A percentile compares a stretch with the other conserved stretches of the same genome.
Evolutionary conservation across 2,329 filamentous ascomycete species (phyloP).

Genomic region (Trichoderma afroharzianum): DNA sequence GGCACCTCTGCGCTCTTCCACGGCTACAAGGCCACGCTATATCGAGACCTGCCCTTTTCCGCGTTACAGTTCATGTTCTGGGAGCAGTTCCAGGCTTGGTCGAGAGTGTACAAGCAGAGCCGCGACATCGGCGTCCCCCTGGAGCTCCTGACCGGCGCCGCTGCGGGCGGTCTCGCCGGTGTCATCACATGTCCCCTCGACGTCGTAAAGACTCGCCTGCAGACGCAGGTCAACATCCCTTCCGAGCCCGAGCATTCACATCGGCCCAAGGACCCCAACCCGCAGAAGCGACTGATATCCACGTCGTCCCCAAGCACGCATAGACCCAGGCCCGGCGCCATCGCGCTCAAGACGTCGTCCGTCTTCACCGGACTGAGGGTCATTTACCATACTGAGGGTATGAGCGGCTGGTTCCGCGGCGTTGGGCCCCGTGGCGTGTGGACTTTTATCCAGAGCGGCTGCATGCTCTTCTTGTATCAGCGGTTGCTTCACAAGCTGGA

Average conservation of each 20-base stretch:
- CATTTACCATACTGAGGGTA: slow-evolving; percentile 86
- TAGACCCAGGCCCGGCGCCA: slow-evolving; percentile 71
- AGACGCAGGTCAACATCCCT: slow-evolving; percentile 68
- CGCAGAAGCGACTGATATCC: slow-evolving; percentile 72
- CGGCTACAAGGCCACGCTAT: slow-evolving; percentile 95
- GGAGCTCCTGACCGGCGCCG: slow-evolving; percentile 84
- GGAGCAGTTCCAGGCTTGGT: slow-evolving; percentile 84
- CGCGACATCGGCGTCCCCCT: slow-evolving; percentile 80
- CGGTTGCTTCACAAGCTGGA: slow-evolving; percentile 77
- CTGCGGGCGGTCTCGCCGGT: slow-evolving; percentile 87
- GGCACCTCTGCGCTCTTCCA: slow-evolving; percentile 85
- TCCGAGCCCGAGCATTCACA: slow-evolving; percentile 24
- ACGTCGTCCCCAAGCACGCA: slow-evolving; percentile 87
- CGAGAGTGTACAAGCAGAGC: slow-evolving; percentile 72
- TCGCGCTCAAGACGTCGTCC: slow-evolving; percentile 82
- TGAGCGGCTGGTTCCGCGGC: slow-evolving; percentile 88
- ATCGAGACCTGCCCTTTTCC: slow-evolving; percentile 91
- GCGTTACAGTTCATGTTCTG: slow-evolving; percentile 98
- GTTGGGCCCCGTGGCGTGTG: slow-evolving; percentile 90
- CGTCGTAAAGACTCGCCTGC: slow-evolving; percentile 93
- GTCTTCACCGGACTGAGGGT: slow-evolving; percentile 78
- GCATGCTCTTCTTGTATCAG: slow-evolving; percentile 96
- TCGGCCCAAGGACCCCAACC: slow-evolving; percentile 34
- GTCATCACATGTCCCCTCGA: slow-evolving; percentile 94
- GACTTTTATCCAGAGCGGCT: slow-evolving; percentile 96